These are phyloP conservation scores for Arabis alpina DNA, from an alignment of 345 rosid species.

Conservation along the genomic window DNA sequence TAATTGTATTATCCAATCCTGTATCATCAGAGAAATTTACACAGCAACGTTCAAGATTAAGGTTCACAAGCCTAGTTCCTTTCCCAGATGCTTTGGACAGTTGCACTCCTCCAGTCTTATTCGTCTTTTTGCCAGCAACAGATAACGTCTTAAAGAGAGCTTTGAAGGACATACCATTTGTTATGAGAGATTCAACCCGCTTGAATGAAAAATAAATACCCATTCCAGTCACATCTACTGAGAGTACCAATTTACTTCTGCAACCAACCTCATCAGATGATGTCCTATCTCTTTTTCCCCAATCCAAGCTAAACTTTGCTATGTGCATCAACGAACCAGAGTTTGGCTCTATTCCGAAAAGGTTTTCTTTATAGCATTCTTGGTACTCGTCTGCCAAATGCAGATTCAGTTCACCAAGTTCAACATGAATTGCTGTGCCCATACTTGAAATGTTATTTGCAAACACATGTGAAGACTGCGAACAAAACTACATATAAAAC, in stretches of 20 bases:
- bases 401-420: slow-evolving; percentile 94
- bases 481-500: slow-evolving; percentile 67
- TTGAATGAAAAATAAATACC: slow-evolving; percentile 70
- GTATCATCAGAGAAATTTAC: slow-evolving; percentile 71
- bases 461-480: slow-evolving; percentile 93
- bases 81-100: slow-evolving; percentile 71
- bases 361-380: slow-evolving; percentile 83
- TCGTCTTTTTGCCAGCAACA: slow-evolving; percentile 51
- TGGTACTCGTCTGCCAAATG: slow-evolving; percentile 94
- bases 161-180: slow-evolving; percentile 73
- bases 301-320: slow-evolving; percentile 88
- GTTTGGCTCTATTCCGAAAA: slow-evolving; percentile 87
- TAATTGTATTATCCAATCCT: slow-evolving; percentile 63
- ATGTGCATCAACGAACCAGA: slow-evolving; percentile 86
- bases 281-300: slow-evolving; percentile 84
- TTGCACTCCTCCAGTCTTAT: slow-evolving; percentile 55
- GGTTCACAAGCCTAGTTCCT: slow-evolving; percentile 73
- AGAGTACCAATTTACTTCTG: slow-evolving; percentile 72
- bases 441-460: slow-evolving; percentile 83
- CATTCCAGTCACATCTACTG: slow-evolving; percentile 89
- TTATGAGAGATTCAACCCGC: slow-evolving; percentile 74
- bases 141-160: slow-evolving; percentile 65
- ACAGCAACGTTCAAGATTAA: slow-evolving; percentile 83
- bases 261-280: slow-evolving; percentile 61
- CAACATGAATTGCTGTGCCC: slow-evolving; percentile 84